A percentile compares a stretch with the other conserved stretches of the same genome.
Evolutionary conservation across 2,329 filamentous ascomycete genomes (phyloP).

Genomic region (Bipolaris sorokiniana): DNA sequence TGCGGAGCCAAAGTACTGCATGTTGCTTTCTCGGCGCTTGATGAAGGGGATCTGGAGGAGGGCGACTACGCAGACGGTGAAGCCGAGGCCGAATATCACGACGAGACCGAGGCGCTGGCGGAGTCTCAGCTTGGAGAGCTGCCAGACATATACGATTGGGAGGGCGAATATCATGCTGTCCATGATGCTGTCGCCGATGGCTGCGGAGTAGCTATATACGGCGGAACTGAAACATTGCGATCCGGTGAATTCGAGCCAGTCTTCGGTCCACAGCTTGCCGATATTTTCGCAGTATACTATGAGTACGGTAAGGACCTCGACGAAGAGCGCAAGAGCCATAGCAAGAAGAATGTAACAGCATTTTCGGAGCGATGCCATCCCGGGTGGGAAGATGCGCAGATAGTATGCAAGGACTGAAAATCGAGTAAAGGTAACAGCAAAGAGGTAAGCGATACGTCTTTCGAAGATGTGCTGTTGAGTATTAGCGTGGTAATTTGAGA

Average conservation of each 20-base stretch:
- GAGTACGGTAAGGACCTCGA: slow-evolving; percentile 32
- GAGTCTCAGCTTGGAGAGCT: slow-evolving; percentile 27
- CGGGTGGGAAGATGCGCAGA: slow-evolving; percentile 44
- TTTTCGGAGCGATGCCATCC: slow-evolving; percentile 24
- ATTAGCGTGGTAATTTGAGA: not conserved
- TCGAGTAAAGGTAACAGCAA: slow-evolving; percentile 42
- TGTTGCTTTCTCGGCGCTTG: slow-evolving; percentile 23
- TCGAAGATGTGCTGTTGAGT: slow-evolving; percentile 33
- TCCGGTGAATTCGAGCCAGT: slow-evolving; percentile 30
- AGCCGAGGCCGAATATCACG: slow-evolving; percentile 33
- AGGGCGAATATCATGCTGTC: slow-evolving; percentile 37
- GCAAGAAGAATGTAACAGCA: slow-evolving; percentile 27
- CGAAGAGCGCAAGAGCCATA: slow-evolving; percentile 26
- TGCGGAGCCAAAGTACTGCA: slow-evolving; percentile 32
- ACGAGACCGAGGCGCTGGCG: slow-evolving; percentile 32
- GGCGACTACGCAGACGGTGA: slow-evolving; percentile 36
- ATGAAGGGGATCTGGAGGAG: slow-evolving; percentile 40
- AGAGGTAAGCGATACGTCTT: slow-evolving; percentile 45
- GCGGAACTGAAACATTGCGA: slow-evolving; percentile 35
- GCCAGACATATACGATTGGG: slow-evolving; percentile 35
- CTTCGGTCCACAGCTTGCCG: slow-evolving; percentile 29
- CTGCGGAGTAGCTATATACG: slow-evolving; percentile 35
- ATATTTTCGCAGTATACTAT: slow-evolving; percentile 33
- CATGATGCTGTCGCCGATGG: slow-evolving; percentile 34
- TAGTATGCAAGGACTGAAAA: slow-evolving; percentile 47